phyloP scores from a whole-genome alignment of 1,284 basidiomycete species.

The Cryptococcus deneoformans region DNA sequence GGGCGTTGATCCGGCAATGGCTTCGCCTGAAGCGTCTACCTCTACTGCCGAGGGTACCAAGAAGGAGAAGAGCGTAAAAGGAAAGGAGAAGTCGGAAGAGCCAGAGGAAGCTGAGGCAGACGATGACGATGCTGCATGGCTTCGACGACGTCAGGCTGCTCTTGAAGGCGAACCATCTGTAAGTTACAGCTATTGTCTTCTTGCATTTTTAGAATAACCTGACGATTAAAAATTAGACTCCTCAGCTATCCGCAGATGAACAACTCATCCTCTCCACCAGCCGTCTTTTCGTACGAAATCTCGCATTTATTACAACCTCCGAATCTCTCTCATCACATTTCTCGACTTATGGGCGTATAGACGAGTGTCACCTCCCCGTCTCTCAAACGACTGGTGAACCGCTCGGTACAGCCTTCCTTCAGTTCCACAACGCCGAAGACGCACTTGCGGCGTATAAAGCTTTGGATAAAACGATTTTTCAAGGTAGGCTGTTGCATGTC shows the following conservation, averaged over 20 bases:
- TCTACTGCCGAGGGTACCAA: conserved; percentile 24
- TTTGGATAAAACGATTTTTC: conserved; percentile 83
- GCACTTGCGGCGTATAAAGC: conserved; percentile 74
- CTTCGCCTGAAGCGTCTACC: not conserved
- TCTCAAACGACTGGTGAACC: conserved; percentile 71
- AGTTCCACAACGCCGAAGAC: conserved; percentile 62
- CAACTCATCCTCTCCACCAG: conserved; percentile 69
- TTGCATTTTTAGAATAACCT: not conserved
- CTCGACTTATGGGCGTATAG: conserved; percentile 65
- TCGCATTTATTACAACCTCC: conserved; percentile 78
- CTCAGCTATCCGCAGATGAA: conserved; percentile 50
- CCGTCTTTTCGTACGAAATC: conserved; percentile 86
- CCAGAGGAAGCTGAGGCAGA: conserved; percentile 37
- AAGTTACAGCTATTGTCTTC: conserved; percentile 7
- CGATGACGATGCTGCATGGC: conserved; percentile 61
- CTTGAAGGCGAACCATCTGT: conserved; percentile 21
- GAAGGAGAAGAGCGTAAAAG: conserved; percentile 61
- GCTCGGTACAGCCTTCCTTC: conserved; percentile 71
- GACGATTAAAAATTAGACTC: not conserved
- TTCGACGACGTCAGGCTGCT: conserved; percentile 54
- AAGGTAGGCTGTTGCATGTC: conserved; percentile 88
- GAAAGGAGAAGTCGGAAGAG: conserved; percentile 52
- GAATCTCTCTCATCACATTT: conserved; percentile 71
- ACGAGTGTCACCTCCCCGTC: conserved; percentile 80
- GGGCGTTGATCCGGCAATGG: conserved; percentile 46